These are phyloP conservation scores for Monosporozyma yasuniensis DNA, from an alignment of 805 yeast species.

Conservation along the genomic window DNA sequence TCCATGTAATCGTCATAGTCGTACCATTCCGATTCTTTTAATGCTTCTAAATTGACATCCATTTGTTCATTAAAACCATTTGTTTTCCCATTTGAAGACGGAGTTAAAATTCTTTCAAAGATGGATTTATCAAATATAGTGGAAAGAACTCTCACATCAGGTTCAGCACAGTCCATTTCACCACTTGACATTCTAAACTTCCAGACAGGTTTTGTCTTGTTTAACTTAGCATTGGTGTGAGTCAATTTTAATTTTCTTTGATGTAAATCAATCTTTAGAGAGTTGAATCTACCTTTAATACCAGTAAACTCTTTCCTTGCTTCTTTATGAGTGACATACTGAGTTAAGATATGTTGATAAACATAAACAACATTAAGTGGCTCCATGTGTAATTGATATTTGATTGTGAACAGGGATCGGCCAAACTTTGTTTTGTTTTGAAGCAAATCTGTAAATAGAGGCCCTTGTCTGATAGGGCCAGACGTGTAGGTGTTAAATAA, in stretches of 20 bases:
- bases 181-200: constrained; percentile 57
- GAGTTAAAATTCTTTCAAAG: constrained; percentile 32
- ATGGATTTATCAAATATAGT: constrained; percentile 56
- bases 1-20: constrained; percentile 73
- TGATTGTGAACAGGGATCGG: constrained; percentile 58
- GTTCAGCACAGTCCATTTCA: constrained; percentile 56
- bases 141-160: constrained; percentile 59
- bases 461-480: constrained; percentile 68
- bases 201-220: constrained; percentile 37
- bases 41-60: constrained; percentile 2
- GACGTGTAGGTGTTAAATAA: constrained; percentile 67
- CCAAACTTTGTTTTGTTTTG: constrained; percentile 53
- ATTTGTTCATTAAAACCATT: not conserved
- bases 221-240: constrained; percentile 37
- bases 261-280: constrained; percentile 53
- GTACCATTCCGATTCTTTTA: constrained; percentile 43
- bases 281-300: constrained; percentile 45
- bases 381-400: constrained; percentile 57
- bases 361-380: constrained; percentile 67
- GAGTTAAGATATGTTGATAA: constrained; percentile 47
- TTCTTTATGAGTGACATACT: constrained; percentile 34
- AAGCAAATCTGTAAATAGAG: constrained; percentile 44
- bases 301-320: constrained; percentile 46
- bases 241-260: constrained; percentile 39
- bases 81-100: not conserved